These are phyloP conservation scores for Thelephora aurantiotincta DNA, from an alignment of 768 basidiomycete species.

Conservation along the genomic window DNA sequence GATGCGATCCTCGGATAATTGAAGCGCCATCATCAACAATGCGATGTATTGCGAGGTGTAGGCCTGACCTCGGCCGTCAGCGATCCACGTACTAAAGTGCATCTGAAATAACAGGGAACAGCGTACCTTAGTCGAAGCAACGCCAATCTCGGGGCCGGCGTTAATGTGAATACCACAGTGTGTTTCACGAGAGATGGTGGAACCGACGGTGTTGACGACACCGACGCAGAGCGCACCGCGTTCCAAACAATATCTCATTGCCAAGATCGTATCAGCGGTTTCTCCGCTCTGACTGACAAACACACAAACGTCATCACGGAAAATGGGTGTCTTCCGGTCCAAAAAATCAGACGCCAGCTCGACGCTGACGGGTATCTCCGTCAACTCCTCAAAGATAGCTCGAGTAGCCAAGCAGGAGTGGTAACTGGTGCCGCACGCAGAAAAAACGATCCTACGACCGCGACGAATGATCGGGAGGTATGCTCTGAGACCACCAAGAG, in stretches of 20 bases:
- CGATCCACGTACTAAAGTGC: no score
- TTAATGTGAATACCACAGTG: slow-evolving; percentile 99
- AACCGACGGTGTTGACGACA: slow-evolving; percentile 97
- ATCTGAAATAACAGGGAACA: neutral
- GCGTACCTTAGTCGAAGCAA: slow-evolving; percentile 88
- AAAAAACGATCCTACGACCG: slow-evolving; percentile 88
- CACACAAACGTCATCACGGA: slow-evolving; percentile 94
- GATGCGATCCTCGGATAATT: slow-evolving; percentile 93
- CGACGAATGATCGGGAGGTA: slow-evolving; percentile 95
- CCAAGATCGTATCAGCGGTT: slow-evolving; percentile 96
- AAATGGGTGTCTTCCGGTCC: slow-evolving; percentile 98
- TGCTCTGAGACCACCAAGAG: slow-evolving; percentile 86
- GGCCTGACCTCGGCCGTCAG: slow-evolving; percentile 33
- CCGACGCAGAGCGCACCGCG: slow-evolving; percentile 93
- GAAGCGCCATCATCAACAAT: slow-evolving; percentile 95
- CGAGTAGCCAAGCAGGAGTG: slow-evolving; percentile 95
- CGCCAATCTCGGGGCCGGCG: slow-evolving; percentile 97
- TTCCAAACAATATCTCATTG: slow-evolving; percentile 92
- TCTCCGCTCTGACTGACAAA: slow-evolving; percentile 97
- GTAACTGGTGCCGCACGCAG: slow-evolving; percentile 97
- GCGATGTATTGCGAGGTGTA: slow-evolving; percentile 99
- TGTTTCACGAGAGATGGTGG: slow-evolving; percentile 93
- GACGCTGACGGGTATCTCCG: slow-evolving; percentile 94
- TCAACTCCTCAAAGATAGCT: slow-evolving; percentile 96
- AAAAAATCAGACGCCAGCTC: slow-evolving; percentile 97